phyloP scores from a whole-genome alignment of 768 basidiomycete species.

The Cystobasidium tubakii region DNA sequence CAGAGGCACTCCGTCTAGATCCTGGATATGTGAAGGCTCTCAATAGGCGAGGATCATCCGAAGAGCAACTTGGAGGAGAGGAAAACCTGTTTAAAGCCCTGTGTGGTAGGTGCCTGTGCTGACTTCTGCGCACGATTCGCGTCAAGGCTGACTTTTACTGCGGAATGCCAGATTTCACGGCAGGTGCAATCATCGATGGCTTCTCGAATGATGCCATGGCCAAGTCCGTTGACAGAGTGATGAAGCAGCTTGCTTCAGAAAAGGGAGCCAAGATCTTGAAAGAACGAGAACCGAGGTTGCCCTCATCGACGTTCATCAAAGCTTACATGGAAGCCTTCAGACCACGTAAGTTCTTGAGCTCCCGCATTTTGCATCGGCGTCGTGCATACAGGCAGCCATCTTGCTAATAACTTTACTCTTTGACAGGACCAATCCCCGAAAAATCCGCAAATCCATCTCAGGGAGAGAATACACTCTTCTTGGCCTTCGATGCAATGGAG shows the following conservation, averaged over 20 bases:
- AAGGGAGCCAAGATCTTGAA: conserved; percentile 68
- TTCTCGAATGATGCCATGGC: conserved; percentile 77
- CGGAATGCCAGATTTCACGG: conserved; percentile 91
- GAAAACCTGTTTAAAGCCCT: conserved; percentile 54
- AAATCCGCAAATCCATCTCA: conserved; percentile 64
- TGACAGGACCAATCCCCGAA: conserved; percentile 60
- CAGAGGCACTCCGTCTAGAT: conserved; percentile 78
- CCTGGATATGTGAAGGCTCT: conserved; percentile 65
- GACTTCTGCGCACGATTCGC: too few species aligned
- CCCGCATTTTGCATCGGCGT: background rate
- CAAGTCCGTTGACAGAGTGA: conserved; percentile 78
- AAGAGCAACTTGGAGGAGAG: conserved; percentile 67
- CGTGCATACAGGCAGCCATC: conserved; percentile 22
- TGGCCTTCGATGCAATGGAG: conserved; percentile 74
- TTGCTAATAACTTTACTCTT: background rate
- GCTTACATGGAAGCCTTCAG: conserved; percentile 98
- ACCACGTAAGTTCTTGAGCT: conserved; percentile 57
- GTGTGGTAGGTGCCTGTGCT: conserved; percentile 39
- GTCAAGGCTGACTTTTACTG: too few species aligned
- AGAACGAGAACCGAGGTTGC: conserved; percentile 73
- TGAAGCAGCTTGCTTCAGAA: conserved; percentile 70
- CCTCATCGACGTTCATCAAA: conserved; percentile 78
- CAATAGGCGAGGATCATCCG: conserved; percentile 69
- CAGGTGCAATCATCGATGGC: conserved; percentile 88
- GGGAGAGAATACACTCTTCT: conserved; percentile 75